Base-by-base conservation (phyloP, 2,329 filamentous ascomycete genomes). In the Epichloe bromicola region DNA sequence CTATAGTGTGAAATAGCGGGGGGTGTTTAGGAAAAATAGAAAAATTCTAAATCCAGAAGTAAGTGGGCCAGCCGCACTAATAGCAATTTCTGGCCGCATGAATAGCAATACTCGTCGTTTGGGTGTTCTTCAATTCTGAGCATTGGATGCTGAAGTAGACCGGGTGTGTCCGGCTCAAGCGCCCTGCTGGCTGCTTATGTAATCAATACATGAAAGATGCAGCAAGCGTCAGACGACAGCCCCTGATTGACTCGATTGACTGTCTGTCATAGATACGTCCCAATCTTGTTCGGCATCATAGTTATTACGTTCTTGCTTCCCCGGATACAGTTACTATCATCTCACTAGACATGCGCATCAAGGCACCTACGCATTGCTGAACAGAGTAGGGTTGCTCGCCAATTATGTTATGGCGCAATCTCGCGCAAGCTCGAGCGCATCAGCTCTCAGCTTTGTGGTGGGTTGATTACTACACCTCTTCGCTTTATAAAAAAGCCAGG, bases 371-470 rank as follows among this genome's bases (percentile, higher is more conserved):
- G 41, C 41, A 30, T 8, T 14, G 14, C 15, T n/a, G 30, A 49
- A 12, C 19, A 19, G 40, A 30, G n/a, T 20, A 23, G 36, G 8
- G 30, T 5, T 26, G 42, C 23, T 12, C 23, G 43, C 15, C 44
- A 20, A 38, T 33, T 6, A 39, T 40, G 45, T 33, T 17, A 57
- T 57, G 56, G 50, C 55, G 17, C 56, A 33, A 37, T 51, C 51
- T 37, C 38, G 19, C 55, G 19, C 56, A 33, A 37, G 49, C 51
- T 37, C 38, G n/a, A 36, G 48, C 40, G 19, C 48, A 51, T 39
- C 53, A 52, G 42, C 45, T 55, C 30, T 49, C 53, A 43, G 49
- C 48, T 36, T 48, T 58, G 47, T 49, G 53, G 56, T 46, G 53
- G 30, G 54, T 50, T 43, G 8, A 11, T 5, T 11, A 12, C 43